Conservation (phyloP, 169 alveolate species). For the Cystoisospora suis region DNA sequence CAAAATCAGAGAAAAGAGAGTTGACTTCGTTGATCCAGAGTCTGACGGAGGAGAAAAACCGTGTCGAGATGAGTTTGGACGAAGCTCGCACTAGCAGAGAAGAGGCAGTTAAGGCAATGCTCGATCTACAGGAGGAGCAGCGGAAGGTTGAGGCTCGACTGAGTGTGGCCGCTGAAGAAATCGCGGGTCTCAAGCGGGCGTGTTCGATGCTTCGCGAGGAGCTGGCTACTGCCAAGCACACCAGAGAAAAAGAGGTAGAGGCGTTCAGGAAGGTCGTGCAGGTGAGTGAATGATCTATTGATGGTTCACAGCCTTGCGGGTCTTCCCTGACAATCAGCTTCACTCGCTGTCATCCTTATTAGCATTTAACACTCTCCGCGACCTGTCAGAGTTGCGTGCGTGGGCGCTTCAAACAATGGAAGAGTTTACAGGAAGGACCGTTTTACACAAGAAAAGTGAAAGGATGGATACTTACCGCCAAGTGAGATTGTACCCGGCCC, state of each 20-base stretch:
- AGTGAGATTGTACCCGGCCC: too few relatives aligned
- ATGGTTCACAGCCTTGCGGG: neutral
- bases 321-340: neutral
- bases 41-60: neutral
- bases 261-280: neutral
- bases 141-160: neutral
- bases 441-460: too few relatives aligned
- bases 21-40: neutral
- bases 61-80: neutral
- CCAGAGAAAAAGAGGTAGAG: neutral
- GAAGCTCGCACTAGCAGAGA: neutral
- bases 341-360: neutral
- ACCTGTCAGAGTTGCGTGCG: too few relatives aligned
- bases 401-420: too few relatives aligned
- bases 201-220: slow-evolving; percentile 8
- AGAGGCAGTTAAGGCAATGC: neutral
- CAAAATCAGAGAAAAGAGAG: neutral
- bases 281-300: neutral
- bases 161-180: neutral
- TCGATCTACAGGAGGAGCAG: neutral
- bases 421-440: too few relatives aligned
- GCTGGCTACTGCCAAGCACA: neutral
- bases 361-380: too few relatives aligned
- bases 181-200: neutral
- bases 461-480: too few relatives aligned